phyloP scores from a whole-genome alignment of 495 filamentous ascomycete genomes.

The Hypoxylon fuscum region DNA sequence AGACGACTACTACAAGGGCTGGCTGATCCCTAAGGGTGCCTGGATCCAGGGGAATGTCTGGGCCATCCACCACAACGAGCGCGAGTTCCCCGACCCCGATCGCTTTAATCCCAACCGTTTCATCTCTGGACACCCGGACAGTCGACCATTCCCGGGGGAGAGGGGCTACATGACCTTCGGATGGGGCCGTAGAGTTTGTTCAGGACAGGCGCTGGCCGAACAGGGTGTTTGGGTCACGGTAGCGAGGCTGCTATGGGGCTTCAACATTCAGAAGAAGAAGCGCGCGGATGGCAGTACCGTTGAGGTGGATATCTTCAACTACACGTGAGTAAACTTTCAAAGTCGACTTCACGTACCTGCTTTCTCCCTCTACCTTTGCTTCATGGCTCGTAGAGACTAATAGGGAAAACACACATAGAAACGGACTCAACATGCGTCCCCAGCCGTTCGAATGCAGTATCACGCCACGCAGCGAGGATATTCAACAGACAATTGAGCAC shows the following conservation, averaged over 20 bases:
- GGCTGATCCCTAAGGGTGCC: slow-evolving; percentile 61
- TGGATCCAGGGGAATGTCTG: slow-evolving; percentile 71
- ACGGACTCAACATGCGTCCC: slow-evolving; percentile 65
- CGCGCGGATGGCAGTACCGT: slow-evolving; percentile 60
- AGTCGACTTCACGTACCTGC: not conserved
- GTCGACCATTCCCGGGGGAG: slow-evolving; percentile 65
- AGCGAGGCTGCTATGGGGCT: slow-evolving; percentile 64
- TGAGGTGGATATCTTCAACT: slow-evolving; percentile 61
- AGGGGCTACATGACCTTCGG: slow-evolving; percentile 72
- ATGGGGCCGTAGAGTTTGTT: slow-evolving; percentile 68
- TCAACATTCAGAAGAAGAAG: slow-evolving; percentile 59
- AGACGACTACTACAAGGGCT: slow-evolving; percentile 66
- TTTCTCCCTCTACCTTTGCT: no score
- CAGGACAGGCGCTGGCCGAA: slow-evolving; percentile 67
- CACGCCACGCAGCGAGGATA: slow-evolving; percentile 57
- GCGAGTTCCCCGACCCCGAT: slow-evolving; percentile 70
- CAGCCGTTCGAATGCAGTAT: slow-evolving; percentile 63
- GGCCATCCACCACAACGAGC: slow-evolving; percentile 71
- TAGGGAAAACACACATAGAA: slow-evolving; percentile 47
- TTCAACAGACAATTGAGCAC: slow-evolving; percentile 60
- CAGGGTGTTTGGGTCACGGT: slow-evolving; percentile 66
- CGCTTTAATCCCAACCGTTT: slow-evolving; percentile 63
- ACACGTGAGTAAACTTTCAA: slow-evolving; percentile 35
- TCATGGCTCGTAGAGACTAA: slow-evolving; percentile 24
- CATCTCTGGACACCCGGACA: slow-evolving; percentile 55